Evolutionary conservation across 805 yeast genomes (phyloP).

Genomic region (Zygoascus biomembranicola): DNA sequence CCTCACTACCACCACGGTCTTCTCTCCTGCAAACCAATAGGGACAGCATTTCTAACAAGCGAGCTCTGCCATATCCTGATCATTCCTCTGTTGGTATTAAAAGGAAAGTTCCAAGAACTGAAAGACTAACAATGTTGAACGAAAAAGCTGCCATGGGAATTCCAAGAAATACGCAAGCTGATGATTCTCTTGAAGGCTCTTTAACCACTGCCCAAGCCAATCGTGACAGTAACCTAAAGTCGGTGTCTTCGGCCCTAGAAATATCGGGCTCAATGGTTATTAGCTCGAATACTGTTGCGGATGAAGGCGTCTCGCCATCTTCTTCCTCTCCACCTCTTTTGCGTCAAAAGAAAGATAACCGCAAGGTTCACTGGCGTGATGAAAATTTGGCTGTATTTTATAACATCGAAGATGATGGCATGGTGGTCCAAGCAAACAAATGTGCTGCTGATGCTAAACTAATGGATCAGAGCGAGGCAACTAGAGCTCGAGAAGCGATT

Average conservation of each 20-base stretch:
- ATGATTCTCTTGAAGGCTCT: too few species aligned
- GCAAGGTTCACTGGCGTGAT: conserved; percentile 14
- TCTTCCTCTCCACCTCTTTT: not conserved
- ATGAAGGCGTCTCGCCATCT: not conserved
- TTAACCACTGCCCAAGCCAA: too few species aligned
- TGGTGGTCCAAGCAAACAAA: conserved; percentile 3
- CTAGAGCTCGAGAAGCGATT: not conserved
- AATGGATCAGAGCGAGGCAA: conserved; percentile 14
- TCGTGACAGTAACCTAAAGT: too few species aligned
- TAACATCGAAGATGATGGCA: conserved; percentile 4
- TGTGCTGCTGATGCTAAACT: conserved; percentile 10
- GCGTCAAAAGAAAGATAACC: conserved; percentile 4
- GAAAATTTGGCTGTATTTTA: conserved; percentile 11
- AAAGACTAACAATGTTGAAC: not conserved
- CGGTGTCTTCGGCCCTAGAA: too few species aligned
- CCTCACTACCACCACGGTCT: too few species aligned
- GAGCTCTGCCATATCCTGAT: too few species aligned
- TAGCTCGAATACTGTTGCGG: not conserved
- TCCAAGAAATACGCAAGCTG: too few species aligned
- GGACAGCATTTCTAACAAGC: too few species aligned
- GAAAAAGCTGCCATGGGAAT: too few species aligned
- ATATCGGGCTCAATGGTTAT: not conserved
- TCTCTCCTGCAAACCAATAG: too few species aligned
- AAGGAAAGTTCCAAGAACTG: not conserved
- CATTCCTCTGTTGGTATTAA: not conserved